These are phyloP conservation scores for Sporothrix mexicana DNA, from an alignment of 2,329 filamentous ascomycete genomes.

Conservation along the genomic window DNA sequence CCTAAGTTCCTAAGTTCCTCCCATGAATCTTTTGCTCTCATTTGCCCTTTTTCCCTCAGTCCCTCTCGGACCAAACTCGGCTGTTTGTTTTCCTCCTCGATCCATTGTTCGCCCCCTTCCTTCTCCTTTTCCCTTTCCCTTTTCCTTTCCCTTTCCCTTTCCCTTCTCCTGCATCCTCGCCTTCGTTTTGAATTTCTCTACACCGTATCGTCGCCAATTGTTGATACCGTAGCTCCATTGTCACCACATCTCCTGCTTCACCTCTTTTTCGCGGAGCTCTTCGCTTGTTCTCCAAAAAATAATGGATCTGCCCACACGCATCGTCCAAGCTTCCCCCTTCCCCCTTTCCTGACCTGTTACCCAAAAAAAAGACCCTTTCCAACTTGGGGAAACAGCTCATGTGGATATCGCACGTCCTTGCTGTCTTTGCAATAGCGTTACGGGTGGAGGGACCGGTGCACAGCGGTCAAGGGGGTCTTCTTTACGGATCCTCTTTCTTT, in stretches of 20 bases:
- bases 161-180: background rate
- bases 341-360: background rate
- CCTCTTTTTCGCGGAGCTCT: background rate
- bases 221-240: background rate
- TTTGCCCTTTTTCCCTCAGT: background rate
- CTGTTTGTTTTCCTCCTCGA: background rate
- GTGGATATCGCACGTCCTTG: conserved; percentile 33
- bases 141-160: background rate
- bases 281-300: conserved; percentile 5
- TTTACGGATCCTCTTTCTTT: no score
- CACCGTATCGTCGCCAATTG: background rate
- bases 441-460: background rate
- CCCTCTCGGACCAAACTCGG: conserved; percentile 19
- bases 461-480: background rate
- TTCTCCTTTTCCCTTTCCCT: background rate
- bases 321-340: background rate
- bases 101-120: background rate
- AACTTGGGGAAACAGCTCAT: conserved; percentile 37
- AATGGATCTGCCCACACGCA: background rate
- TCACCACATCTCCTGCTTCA: background rate
- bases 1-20: background rate
- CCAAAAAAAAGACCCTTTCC: conserved; percentile 20
- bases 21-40: background rate
- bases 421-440: conserved; percentile 21
- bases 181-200: background rate